These are phyloP conservation scores for Plasmodium ovale DNA, from an alignment of 169 alveolate genomes.

Conservation along the genomic window DNA sequence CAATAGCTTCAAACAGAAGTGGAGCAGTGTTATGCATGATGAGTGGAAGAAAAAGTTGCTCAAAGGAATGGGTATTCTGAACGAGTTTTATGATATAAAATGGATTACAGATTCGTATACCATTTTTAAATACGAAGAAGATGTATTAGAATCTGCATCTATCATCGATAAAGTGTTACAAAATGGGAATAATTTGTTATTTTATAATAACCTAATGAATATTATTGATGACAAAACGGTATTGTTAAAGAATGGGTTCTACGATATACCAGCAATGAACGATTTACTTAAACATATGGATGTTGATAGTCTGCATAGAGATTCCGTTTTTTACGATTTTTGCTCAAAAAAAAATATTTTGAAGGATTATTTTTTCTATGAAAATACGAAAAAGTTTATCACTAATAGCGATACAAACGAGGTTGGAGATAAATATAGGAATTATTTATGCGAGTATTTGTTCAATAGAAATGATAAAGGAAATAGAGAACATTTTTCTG, in stretches of 20 bases:
- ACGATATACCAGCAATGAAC: constrained; percentile 66
- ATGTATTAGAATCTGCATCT: constrained; percentile 60
- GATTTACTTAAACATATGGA: constrained; percentile 46
- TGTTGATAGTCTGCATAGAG: constrained; percentile 14
- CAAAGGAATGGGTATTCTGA: constrained; percentile 63
- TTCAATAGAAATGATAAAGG: constrained; percentile 6
- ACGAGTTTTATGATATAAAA: constrained; percentile 63
- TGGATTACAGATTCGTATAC: constrained; percentile 66
- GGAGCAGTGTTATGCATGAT: constrained; percentile 42
- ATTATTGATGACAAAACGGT: constrained; percentile 28
- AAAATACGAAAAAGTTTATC: not conserved
- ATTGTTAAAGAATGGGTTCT: constrained; percentile 14
- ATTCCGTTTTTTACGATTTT: constrained; percentile 31
- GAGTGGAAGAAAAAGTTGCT: constrained; percentile 59
- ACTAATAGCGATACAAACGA: constrained; percentile 1
- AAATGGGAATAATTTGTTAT: constrained; percentile 40
- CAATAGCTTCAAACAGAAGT: constrained; percentile 20
- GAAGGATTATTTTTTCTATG: constrained; percentile 15
- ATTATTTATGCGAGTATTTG: constrained; percentile 9
- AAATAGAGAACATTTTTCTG: constrained; percentile 13
- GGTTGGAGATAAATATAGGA: constrained; percentile 20
- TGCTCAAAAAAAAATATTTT: constrained; percentile 42
- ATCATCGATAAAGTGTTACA: constrained; percentile 50
- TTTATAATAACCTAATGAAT: constrained; percentile 53
- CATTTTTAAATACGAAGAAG: constrained; percentile 46